Evolutionary conservation across 2,329 filamentous ascomycete species (phyloP), one percentile per base, ranked within the genome.

Genomic region (Metarhizium brunneum): DNA sequence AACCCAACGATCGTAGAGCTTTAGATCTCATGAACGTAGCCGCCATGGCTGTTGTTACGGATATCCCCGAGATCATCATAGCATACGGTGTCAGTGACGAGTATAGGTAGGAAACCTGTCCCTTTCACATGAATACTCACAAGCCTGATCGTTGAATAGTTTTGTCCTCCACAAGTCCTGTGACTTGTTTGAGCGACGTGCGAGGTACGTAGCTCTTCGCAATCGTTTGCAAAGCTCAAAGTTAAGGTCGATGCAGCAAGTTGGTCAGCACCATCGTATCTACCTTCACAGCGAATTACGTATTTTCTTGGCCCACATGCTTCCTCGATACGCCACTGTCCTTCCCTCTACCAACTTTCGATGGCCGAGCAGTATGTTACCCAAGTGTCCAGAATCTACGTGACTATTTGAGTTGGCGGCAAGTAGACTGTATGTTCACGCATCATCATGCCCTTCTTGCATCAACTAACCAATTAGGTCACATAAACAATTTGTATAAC

Each of bases 401-500:
- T 30, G 94, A 99, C 73, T 99, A 99, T 70, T 84, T 99, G 79
- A 92, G 88, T 68, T 99, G 94, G 94, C 82, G 94, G 63, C 94
- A 99, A 71, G 94, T 89, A 47, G 94, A 99, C 69, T 97, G 94
- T 94, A 69, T 70, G 85, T 53, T 29, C 25, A 38, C 11, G 6
- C 51, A 32, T 54, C 30, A n/a, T 18, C 10, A 71, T 16, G 7
- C 6, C 18, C n/a, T 36, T 45, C 18, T 62, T 66, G 59, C 68
- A 35, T 62, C 65, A 58, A 68, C 40, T 3, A 11, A 29, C 0
- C 10, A 57, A 92, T 18, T n/a, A 58, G 89, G 89, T 61, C 94
- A 99, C 68, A 95, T 99, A 64, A 99, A 99, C 71, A 99, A 99
- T 66, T 81, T 99, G 4, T 99, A 96, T 72, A 99, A 99, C 69